These are phyloP conservation scores for Podospora pseudopauciseta DNA, from an alignment of 495 filamentous ascomycete species.

Conservation along the genomic window DNA sequence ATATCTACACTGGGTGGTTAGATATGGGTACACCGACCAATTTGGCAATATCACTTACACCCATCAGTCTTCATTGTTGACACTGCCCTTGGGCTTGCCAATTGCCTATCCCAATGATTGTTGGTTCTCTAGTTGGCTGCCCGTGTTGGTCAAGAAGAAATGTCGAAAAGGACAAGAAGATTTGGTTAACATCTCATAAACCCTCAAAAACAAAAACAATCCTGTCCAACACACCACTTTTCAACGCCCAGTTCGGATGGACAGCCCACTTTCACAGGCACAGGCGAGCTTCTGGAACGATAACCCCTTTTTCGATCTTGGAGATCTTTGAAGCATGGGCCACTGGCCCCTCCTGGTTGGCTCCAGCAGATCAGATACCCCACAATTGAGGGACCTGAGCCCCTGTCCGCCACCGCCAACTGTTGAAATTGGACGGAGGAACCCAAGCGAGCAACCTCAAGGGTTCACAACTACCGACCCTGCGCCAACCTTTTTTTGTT, in stretches of 20 bases:
- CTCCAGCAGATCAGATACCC: not conserved
- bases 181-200: too few species aligned
- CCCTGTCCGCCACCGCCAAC: not conserved
- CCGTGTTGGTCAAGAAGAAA: too few species aligned
- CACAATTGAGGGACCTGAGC: not conserved
- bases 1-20: not conserved
- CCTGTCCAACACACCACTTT: not conserved
- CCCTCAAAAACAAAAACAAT: too few species aligned
- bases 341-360: constrained; percentile 2
- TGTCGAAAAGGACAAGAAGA: too few species aligned
- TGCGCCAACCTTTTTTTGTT: not conserved
- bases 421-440: constrained; percentile 1
- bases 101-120: too few species aligned
- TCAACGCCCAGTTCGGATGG: not conserved
- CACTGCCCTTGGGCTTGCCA: too few species aligned
- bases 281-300: constrained; percentile 19
- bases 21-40: not conserved
- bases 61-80: not conserved
- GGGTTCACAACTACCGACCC: constrained; percentile 4
- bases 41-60: not conserved
- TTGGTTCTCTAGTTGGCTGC: too few species aligned
- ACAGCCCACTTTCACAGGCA: constrained; percentile 17
- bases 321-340: constrained; percentile 4
- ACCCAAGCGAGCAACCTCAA: not conserved
- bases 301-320: constrained; percentile 11